Evolutionary conservation across 1,284 basidiomycete genomes (phyloP).

Genomic region (Sanghuangporus baumii): DNA sequence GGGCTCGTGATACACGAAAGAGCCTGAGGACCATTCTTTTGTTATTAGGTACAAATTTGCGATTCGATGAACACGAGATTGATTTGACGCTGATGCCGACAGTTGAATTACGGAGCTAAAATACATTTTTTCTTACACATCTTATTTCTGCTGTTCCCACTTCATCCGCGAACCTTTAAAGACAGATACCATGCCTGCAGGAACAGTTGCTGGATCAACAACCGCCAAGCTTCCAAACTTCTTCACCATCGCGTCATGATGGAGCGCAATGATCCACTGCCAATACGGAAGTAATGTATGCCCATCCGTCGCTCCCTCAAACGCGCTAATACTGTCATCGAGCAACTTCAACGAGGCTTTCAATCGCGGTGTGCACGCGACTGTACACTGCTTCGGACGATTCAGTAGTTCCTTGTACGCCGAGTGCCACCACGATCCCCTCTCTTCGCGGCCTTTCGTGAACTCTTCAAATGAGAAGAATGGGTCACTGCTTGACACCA

Average conservation of each 20-base stretch:
- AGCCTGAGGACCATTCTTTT: too few species aligned
- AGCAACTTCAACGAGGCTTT: slow-evolving; percentile 23
- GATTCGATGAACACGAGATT: background rate
- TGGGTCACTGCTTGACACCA: slow-evolving; percentile 8
- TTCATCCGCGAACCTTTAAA: slow-evolving; percentile 36
- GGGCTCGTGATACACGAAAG: background rate
- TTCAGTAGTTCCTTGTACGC: slow-evolving; percentile 29
- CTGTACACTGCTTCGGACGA: slow-evolving; percentile 15
- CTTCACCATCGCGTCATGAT: slow-evolving; percentile 37
- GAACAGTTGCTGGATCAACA: slow-evolving; percentile 38
- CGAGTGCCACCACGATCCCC: slow-evolving; percentile 27
- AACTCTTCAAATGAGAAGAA: slow-evolving; percentile 36
- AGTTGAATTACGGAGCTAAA: background rate
- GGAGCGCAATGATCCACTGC: slow-evolving; percentile 34
- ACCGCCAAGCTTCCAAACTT: slow-evolving; percentile 37
- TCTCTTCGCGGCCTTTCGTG: slow-evolving; percentile 29
- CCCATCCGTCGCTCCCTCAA: slow-evolving; percentile 1
- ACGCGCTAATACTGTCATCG: slow-evolving; percentile 7
- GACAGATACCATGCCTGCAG: slow-evolving; percentile 37
- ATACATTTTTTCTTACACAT: background rate
- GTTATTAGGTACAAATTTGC: too few species aligned
- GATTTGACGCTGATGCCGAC: background rate
- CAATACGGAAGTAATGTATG: slow-evolving; percentile 11
- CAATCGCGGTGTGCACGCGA: slow-evolving; percentile 25
- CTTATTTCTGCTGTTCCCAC: slow-evolving; percentile 31